A percentile compares a stretch with the other conserved stretches of the same genome.
Conservation (phyloP, 2,329 filamentous ascomycete genomes). For the Arachnopeziza araneosa region DNA sequence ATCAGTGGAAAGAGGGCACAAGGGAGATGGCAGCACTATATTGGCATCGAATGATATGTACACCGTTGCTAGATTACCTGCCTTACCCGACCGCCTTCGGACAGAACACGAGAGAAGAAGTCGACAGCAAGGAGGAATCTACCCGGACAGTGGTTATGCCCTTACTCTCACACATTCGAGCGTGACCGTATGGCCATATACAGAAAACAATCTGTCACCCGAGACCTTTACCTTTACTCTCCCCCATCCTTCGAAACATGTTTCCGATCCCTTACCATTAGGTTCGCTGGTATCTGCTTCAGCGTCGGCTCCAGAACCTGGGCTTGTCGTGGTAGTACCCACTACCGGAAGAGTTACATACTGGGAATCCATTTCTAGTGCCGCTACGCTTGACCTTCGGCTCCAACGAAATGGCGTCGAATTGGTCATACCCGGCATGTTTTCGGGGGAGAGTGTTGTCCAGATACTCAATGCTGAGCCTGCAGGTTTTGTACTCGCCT, state of each 20-base stretch:
- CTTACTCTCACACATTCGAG: constrained; percentile 75
- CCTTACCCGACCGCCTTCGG: constrained; percentile 72
- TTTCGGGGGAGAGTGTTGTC: constrained; percentile 70
- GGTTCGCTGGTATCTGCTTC: constrained; percentile 78
- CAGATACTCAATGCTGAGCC: constrained; percentile 78
- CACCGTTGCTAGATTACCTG: constrained; percentile 76
- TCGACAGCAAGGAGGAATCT: constrained; percentile 60
- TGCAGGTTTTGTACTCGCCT: constrained; percentile 77
- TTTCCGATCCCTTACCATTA: constrained; percentile 69
- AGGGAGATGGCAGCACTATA: constrained; percentile 62
- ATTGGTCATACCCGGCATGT: constrained; percentile 65
- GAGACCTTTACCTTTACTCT: constrained; percentile 78
- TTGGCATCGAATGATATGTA: constrained; percentile 79
- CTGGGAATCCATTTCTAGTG: constrained; percentile 92
- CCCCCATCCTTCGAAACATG: constrained; percentile 62
- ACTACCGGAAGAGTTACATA: constrained; percentile 80
- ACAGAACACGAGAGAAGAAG: constrained; percentile 45
- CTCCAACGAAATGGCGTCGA: constrained; percentile 78
- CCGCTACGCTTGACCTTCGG: constrained; percentile 72
- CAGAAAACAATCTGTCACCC: constrained; percentile 58
- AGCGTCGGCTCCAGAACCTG: constrained; percentile 72
- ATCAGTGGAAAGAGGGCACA: constrained; percentile 59
- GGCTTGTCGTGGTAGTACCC: constrained; percentile 81
- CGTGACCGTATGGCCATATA: constrained; percentile 89
- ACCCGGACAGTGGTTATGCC: constrained; percentile 64